Evolutionary conservation across 2,329 filamentous ascomycete species (phyloP), one percentile per base, ranked within the genome.

Genomic region (Saccharata proteae): DNA sequence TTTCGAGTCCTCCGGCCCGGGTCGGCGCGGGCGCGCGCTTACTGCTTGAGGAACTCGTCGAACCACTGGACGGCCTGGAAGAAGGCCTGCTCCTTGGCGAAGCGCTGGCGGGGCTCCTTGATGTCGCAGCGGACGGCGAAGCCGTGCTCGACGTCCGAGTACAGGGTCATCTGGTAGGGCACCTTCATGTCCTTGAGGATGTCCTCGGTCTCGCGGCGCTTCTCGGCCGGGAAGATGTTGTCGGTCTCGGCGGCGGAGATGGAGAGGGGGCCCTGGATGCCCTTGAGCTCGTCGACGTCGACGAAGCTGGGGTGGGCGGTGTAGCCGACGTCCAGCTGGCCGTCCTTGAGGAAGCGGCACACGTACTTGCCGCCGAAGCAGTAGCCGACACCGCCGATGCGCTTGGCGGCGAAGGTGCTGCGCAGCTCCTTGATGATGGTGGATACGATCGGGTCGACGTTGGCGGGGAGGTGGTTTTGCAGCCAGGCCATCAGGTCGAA

Each of bases 11-110:
- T n/a, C n/a, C n/a, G n/a, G n/a, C n/a, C n/a, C n/a, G n/a, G n/a
- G n/a, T n/a, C n/a, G n/a, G n/a, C n/a, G n/a, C n/a, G n/a, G n/a
- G n/a, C n/a, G n/a, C n/a, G n/a, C n/a, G n/a, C n/a, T 36, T 29
- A 40, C 38, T 24, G 40, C 51, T 61, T 62, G 38, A 80, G 51
- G 51, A 69, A 64, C 53, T 75, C 63, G 42, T 80, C 68, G 43
- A 92, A 85, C 83, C 83, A 92, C 31, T 63, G 52, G 30, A 85
- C 64, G 20, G 81, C 81, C 64, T 90, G 83, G 40, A 66, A 47
- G 51, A 90, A 90, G 4, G 83, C 82, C 57, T 79, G 73, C 58
- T 92, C 80, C 67, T 83, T 86, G 21, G 80, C 77, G 45, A 69
- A 88, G 52, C 69, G 74, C 47, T 70, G 54, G 26, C 61, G 40